phyloP scores from a whole-genome alignment of 1,139 yeast genomes.

The Yamadazyma spencermartinsiae region DNA sequence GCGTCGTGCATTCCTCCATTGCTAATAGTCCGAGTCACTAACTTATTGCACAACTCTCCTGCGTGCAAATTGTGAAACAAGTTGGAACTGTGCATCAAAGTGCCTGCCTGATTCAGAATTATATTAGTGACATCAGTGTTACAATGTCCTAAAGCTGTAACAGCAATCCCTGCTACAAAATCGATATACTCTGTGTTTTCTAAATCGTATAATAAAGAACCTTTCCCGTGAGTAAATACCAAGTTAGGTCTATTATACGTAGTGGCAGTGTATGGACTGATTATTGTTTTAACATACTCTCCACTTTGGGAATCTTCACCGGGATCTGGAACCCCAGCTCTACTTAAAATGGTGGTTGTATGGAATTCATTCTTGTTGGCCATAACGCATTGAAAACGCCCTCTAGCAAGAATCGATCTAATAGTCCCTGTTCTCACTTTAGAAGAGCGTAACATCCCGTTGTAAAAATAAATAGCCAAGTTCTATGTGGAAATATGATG shows the following conservation, averaged over 20 bases:
- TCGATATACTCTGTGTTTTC: conserved; percentile 80
- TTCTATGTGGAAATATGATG: not conserved
- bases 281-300: conserved; percentile 34
- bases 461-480: too few species aligned
- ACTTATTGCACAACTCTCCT: conserved; percentile 69
- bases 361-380: too few species aligned
- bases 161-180: conserved; percentile 95
- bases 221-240: conserved; percentile 70
- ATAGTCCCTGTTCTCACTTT: too few species aligned
- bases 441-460: too few species aligned
- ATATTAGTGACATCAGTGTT: conserved; percentile 72
- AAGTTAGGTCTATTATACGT: conserved; percentile 81
- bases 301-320: conserved; percentile 27
- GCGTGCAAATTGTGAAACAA: conserved; percentile 84
- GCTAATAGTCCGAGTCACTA: conserved; percentile 66
- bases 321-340: conserved; percentile 1
- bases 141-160: conserved; percentile 89
- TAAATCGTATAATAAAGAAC: conserved; percentile 72
- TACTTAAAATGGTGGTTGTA: not conserved
- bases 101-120: conserved; percentile 66
- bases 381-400: too few species aligned
- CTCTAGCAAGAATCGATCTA: not conserved
- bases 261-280: conserved; percentile 67
- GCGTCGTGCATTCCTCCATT: conserved; percentile 83
- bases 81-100: conserved; percentile 82